These are phyloP conservation scores for Mycena maculata DNA, from an alignment of 768 basidiomycete species.

Conservation along the genomic window DNA sequence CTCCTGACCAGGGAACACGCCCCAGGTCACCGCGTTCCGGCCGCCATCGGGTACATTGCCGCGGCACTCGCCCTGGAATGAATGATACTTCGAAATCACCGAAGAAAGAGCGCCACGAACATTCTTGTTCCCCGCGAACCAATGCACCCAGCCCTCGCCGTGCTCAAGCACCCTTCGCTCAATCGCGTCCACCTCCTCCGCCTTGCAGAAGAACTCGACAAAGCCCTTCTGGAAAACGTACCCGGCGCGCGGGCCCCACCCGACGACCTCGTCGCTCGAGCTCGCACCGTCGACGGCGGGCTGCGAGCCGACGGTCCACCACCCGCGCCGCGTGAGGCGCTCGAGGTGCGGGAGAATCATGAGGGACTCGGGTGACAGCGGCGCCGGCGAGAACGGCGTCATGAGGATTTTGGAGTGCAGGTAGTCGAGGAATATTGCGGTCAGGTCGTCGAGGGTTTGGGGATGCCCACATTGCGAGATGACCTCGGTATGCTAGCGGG, in stretches of 20 bases:
- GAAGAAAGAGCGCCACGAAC: constrained; percentile 54
- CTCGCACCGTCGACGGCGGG: constrained; percentile 87
- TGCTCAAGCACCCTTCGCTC: constrained; percentile 64
- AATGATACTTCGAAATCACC: neutral
- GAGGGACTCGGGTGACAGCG: constrained; percentile 84
- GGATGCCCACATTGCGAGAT: constrained; percentile 84
- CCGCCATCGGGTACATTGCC: constrained; percentile 85
- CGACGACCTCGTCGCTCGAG: constrained; percentile 83
- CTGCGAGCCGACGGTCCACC: constrained; percentile 98
- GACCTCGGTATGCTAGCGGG: constrained; percentile 66
- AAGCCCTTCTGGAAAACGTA: constrained; percentile 99
- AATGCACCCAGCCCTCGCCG: constrained; percentile 79
- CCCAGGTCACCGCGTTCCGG: constrained; percentile 98
- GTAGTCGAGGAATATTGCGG: constrained; percentile 82
- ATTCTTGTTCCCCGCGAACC: constrained; percentile 84
- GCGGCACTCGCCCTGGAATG: constrained; percentile 73
- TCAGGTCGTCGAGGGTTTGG: constrained; percentile 72
- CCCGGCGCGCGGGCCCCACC: constrained; percentile 93
- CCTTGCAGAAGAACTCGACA: constrained; percentile 92
- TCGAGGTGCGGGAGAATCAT: constrained; percentile 84
- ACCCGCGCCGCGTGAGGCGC: constrained; percentile 77
- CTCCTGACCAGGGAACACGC: constrained; percentile 96
- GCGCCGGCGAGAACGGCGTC: constrained; percentile 89
- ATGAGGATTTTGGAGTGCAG: constrained; percentile 77
- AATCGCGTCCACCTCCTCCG: constrained; percentile 67